A percentile compares a stretch with the other conserved stretches of the same genome.
Evolutionary conservation across 495 filamentous ascomycete genomes (phyloP).

Genomic region (Xylaria castorea): DNA sequence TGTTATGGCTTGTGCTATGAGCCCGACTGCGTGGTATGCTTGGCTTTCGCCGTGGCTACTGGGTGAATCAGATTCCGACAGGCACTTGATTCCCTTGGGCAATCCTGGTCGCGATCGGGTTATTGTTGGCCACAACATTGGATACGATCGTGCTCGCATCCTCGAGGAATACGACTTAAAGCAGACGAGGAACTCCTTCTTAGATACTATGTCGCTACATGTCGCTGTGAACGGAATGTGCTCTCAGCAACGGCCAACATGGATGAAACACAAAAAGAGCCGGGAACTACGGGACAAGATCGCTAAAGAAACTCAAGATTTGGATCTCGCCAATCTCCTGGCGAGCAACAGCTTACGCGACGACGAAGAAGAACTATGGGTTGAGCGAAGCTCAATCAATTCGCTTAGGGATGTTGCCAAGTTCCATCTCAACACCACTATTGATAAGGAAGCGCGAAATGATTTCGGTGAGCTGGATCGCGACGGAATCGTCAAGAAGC

Average conservation of each 20-base stretch:
- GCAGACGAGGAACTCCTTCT: conserved; percentile 83
- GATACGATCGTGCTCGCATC: conserved; percentile 90
- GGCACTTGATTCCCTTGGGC: conserved; percentile 87
- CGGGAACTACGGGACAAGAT: conserved; percentile 84
- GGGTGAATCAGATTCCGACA: conserved; percentile 74
- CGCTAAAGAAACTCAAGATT: conserved; percentile 69
- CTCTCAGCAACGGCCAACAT: conserved; percentile 91
- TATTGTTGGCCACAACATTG: conserved; percentile 93
- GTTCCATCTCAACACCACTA: conserved; percentile 89
- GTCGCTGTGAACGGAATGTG: conserved; percentile 99
- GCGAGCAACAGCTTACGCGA: conserved; percentile 70
- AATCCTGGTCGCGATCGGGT: conserved; percentile 72
- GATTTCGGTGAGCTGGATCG: conserved; percentile 84
- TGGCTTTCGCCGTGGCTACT: conserved; percentile 98
- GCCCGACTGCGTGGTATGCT: conserved; percentile 89
- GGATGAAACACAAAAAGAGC: conserved; percentile 94
- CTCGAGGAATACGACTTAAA: conserved; percentile 85
- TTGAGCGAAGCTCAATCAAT: conserved; percentile 92
- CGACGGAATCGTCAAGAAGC: conserved; percentile 66
- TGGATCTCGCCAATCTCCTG: conserved; percentile 74
- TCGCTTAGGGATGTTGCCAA: conserved; percentile 94
- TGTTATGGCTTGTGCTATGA: conserved; percentile 93
- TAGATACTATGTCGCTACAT: conserved; percentile 98
- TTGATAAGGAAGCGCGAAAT: conserved; percentile 89
- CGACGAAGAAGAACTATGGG: conserved; percentile 94